These are phyloP conservation scores for Cladophialophora exuberans DNA, from an alignment of 2,329 filamentous ascomycete species.

Conservation along the genomic window DNA sequence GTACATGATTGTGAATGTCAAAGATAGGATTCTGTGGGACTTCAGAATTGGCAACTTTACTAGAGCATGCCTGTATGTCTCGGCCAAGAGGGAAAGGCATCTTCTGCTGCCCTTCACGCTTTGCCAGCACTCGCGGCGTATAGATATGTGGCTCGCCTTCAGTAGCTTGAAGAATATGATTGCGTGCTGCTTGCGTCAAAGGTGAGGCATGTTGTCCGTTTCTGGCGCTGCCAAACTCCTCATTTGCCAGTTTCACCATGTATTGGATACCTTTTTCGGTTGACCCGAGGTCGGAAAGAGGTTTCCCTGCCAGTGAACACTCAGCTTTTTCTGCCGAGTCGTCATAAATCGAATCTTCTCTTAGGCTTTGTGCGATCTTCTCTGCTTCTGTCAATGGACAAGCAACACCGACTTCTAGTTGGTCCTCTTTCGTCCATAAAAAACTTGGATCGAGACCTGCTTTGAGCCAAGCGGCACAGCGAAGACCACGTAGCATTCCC, in stretches of 20 bases:
- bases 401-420: slow-evolving; percentile 43
- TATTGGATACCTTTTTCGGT: slow-evolving; percentile 15
- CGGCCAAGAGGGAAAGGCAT: slow-evolving; percentile 30
- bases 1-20: background rate
- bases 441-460: slow-evolving; percentile 51
- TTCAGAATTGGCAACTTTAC: background rate
- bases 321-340: background rate
- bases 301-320: background rate
- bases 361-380: slow-evolving; percentile 30
- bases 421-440: slow-evolving; percentile 52
- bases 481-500: slow-evolving; percentile 52
- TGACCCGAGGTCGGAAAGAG: background rate
- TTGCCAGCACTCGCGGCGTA: slow-evolving; percentile 8
- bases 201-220: slow-evolving; percentile 3
- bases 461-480: slow-evolving; percentile 53
- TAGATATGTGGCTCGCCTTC: slow-evolving; percentile 10
- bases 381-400: slow-evolving; percentile 30
- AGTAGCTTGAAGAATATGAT: slow-evolving; percentile 14
- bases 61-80: slow-evolving; percentile 17
- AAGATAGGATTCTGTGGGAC: background rate
- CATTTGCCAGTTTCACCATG: slow-evolving; percentile 14
- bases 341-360: slow-evolving; percentile 32
- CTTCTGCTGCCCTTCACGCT: slow-evolving; percentile 17
- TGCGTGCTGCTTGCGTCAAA: slow-evolving; percentile 12
- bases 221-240: background rate